Base-by-base conservation (phyloP, 2,329 filamentous ascomycete species). In the Myriosclerotinia scirpicola region DNA sequence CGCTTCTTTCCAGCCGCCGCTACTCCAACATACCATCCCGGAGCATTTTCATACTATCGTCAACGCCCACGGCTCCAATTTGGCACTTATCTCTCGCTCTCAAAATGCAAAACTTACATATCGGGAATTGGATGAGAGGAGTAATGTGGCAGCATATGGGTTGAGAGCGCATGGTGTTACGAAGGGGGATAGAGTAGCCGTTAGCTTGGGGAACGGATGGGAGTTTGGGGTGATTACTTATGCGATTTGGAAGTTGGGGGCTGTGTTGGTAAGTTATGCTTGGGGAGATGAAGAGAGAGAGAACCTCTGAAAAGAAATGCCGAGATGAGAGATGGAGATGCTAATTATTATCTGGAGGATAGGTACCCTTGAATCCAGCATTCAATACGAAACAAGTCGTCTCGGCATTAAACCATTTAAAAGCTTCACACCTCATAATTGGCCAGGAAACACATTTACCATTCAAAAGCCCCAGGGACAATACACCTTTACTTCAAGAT, bases 161-260 rank as follows among this genome's bases (percentile, higher is more conserved):
- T 80, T 97, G 20, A 79, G 84, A 34, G 85, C 85, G 0, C 80
- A 89, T 0, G 92, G 92, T 3, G 90, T 97, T 1, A 82, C 80
- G 68, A 96, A 93, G 74, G 93, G 92, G 6, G 90, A 96, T 76
- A 85, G 92, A 42, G 91, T 98, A 14, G 93, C 91, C 17, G 87
- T 97, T 36, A 94, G 89, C 68, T 80, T 97, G 62, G 94, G 94
- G 20, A 98, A 97, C 78, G 89, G 87, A 53, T 81, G 89, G 72
- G 93, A 97, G 77, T 94, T 92, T 76, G 92, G 91, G 3, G 88
- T 89, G 60, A 84, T 95, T 78, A 94, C 90, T 7, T 98, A 98
- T 78, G 93, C 93, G 0, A 78, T 95, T 65, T 97, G 94, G 81
- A 98, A 98, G 78, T 84, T 98, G 12, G 95, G 95, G n/a, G 94